A percentile compares a stretch with the other conserved stretches of the same genome.
Conservation (phyloP, 202 grass and related monocot genomes). For the Saccharum hybrid region DNA sequence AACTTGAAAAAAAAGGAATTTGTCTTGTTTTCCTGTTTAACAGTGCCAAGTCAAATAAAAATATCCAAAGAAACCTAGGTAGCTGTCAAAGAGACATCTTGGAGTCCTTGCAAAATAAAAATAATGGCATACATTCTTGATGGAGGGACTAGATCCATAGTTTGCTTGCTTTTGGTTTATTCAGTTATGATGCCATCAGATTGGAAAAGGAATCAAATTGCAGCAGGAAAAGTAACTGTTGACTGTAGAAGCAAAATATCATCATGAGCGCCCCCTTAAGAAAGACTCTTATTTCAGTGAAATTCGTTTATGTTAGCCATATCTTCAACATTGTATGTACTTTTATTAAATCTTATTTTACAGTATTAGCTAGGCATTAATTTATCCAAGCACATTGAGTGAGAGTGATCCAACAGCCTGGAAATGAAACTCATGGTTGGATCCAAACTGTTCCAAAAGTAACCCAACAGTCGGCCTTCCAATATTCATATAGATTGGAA, state of each 20-base stretch:
- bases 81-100: not conserved
- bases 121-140: not conserved
- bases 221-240: slow-evolving; percentile 15
- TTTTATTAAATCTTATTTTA: slow-evolving; percentile 24
- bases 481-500: slow-evolving; percentile 19
- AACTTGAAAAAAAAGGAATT: not conserved
- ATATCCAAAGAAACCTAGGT: not conserved
- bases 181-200: slow-evolving; percentile 27
- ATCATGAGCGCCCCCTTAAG: not conserved
- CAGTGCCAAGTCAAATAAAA: not conserved
- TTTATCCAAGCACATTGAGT: slow-evolving; percentile 10
- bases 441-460: slow-evolving; percentile 8
- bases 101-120: not conserved
- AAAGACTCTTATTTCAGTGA: not conserved
- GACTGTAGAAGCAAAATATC: slow-evolving; percentile 19
- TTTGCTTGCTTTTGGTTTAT: slow-evolving; percentile 30
- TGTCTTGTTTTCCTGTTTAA: not conserved
- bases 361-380: not conserved
- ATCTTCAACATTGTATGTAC: not conserved
- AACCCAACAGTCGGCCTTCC: not conserved
- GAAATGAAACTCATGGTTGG: slow-evolving; percentile 18
- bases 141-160: not conserved
- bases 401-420: slow-evolving; percentile 10
- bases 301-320: not conserved
- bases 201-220: not conserved